Percentiles rank a stretch among this genome's conserved stretches.
phyloP scores from a whole-genome alignment of 768 basidiomycete species.

The Pisolithus albus region DNA sequence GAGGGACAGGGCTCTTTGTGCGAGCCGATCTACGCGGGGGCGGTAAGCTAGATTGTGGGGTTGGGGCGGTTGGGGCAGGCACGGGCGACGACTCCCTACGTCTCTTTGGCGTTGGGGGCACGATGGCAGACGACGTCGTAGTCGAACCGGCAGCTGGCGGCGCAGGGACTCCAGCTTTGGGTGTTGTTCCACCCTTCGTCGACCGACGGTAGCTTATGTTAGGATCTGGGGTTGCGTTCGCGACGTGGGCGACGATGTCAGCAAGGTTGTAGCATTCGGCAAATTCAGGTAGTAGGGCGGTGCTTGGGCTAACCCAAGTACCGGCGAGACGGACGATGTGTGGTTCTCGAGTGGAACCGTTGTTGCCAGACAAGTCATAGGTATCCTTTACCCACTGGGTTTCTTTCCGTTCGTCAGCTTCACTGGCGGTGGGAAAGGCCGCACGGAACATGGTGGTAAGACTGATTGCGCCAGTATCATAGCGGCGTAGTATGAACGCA shows the following conservation, averaged over 20 bases:
- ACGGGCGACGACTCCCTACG: constrained; percentile 55
- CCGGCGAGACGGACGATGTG: constrained; percentile 75
- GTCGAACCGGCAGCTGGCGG: too few species aligned
- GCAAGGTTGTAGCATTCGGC: constrained; percentile 62
- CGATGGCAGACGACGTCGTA: constrained; percentile 4
- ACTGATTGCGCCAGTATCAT: constrained; percentile 87
- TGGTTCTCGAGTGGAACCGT: constrained; percentile 58
- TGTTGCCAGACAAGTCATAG: constrained; percentile 72
- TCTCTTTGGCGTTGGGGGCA: constrained; percentile 50
- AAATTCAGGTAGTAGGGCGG: constrained; percentile 51
- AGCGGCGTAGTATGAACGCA: constrained; percentile 90
- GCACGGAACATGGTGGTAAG: constrained; percentile 96
- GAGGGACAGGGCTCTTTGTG: constrained; percentile 35
- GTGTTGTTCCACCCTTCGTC: constrained; percentile 28
- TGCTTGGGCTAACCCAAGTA: constrained; percentile 67
- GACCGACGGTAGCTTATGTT: constrained; percentile 73
- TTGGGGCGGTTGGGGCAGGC: constrained; percentile 9
- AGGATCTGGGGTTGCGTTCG: constrained; percentile 72
- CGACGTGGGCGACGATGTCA: constrained; percentile 56
- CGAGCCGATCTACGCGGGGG: constrained; percentile 40
- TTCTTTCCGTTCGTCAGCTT: constrained; percentile 72
- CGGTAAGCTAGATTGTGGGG: constrained; percentile 23
- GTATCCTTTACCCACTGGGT: constrained; percentile 76
- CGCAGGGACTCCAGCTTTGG: constrained; percentile 12
- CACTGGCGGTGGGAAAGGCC: constrained; percentile 77